A percentile compares a stretch with the other conserved stretches of the same genome.
Conservation (phyloP, 2,329 filamentous ascomycete genomes). For the Botrytis byssoidea region DNA sequence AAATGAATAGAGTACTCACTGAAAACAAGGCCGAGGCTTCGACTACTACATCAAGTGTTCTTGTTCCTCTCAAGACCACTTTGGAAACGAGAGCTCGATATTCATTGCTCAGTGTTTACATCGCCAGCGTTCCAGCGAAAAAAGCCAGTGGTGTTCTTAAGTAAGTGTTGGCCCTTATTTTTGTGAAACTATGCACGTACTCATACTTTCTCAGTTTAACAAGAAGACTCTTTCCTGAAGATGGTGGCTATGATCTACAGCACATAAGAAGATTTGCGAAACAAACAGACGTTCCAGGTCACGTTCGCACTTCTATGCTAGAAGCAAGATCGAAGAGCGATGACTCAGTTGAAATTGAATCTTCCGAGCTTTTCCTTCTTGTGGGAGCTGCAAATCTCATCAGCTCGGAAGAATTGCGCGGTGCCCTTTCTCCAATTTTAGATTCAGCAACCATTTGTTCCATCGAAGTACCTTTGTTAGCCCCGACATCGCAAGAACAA, state of each 20-base stretch:
- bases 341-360: slow-evolving; percentile 48
- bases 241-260: slow-evolving; percentile 62
- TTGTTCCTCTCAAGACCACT: slow-evolving; percentile 64
- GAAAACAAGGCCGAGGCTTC: background rate
- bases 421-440: slow-evolving; percentile 49
- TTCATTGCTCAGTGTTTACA: slow-evolving; percentile 60
- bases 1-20: slow-evolving; percentile 1
- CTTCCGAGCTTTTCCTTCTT: slow-evolving; percentile 45
- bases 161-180: slow-evolving; percentile 48
- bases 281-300: slow-evolving; percentile 62
- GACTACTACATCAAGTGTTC: slow-evolving; percentile 11
- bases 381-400: slow-evolving; percentile 52
- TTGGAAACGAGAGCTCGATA: slow-evolving; percentile 62
- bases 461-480: slow-evolving; percentile 67
- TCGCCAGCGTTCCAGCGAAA: slow-evolving; percentile 70
- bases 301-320: slow-evolving; percentile 57
- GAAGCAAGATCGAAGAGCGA: slow-evolving; percentile 48
- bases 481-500: slow-evolving; percentile 74
- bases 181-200: slow-evolving; percentile 28
- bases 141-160: slow-evolving; percentile 69
- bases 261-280: slow-evolving; percentile 78
- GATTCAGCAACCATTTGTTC: slow-evolving; percentile 43
- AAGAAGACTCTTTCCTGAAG: slow-evolving; percentile 56
- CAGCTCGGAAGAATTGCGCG: slow-evolving; percentile 51
- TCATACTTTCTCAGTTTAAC: slow-evolving; percentile 49